Base-by-base conservation (phyloP, 2,329 filamentous ascomycete genomes). In the Penicillium brevicompactum region DNA sequence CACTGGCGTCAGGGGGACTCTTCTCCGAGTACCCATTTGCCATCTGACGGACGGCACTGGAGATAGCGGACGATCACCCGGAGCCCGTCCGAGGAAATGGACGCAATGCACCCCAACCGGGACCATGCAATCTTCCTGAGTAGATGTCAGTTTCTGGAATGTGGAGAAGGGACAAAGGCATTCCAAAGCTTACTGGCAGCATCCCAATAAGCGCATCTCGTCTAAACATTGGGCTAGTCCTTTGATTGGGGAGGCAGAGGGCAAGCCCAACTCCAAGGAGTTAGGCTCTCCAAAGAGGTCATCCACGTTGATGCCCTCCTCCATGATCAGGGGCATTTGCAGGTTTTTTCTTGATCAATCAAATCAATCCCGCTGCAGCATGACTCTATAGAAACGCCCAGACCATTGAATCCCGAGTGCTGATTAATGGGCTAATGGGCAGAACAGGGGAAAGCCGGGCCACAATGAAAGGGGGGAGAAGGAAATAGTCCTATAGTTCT, bases 121-220 rank as follows among this genome's bases (percentile, higher is more conserved):
- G 93, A 96, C 92, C 93, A 97, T 30, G 89, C 87, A 51, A 97
- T 83, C 61, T 85, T 86, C 70, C 92, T 95, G 64, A 43, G 46
- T 10, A 21, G 53, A 64, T 57, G 70, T 73, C 48, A 71, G 60
- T 45, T 45, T n/a, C 32, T 45, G 10, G 22, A 50, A 50, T 32
- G 16, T 9, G 7, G 8, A 42, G 46, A n/a, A 5, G 18, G 18
- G 18, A 18, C 18, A 18, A 18, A 18, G n/a, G 8, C 16, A 24
- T 44, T 32, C 13, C 45, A 43, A 43, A 46, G 81, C 87, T 76
- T 84, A 94, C 91, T 92, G 89, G 80, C 87, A 91, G 71, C 90
- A 94, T 14, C 91, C 91, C 55, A 84, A 84, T 55, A 82, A 79
- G 61, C 89, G 85, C 64, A 94, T 79, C 67, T 95, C 89, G 70